Evolutionary conservation across 768 basidiomycete species (phyloP).

Genomic region (Tricholomella constricta): DNA sequence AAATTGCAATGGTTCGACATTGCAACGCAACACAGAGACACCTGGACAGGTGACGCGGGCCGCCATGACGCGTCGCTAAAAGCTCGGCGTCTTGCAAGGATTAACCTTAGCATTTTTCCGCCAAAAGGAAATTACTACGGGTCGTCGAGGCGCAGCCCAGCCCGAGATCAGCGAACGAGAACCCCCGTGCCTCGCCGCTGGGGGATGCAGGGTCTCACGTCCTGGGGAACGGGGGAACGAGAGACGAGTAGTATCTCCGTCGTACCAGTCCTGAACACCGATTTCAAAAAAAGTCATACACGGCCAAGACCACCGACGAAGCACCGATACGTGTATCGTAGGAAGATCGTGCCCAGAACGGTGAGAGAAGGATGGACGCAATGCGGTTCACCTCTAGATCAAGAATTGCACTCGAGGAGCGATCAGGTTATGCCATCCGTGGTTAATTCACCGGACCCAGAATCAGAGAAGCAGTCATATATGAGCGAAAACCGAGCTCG

Average conservation of each 20-base stretch:
- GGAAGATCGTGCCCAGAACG: slow-evolving; percentile 17
- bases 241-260: background rate
- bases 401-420: slow-evolving; percentile 8
- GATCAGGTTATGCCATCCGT: slow-evolving; percentile 1
- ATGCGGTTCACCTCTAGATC: slow-evolving; percentile 4
- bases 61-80: slow-evolving; percentile 12
- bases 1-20: background rate
- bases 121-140: slow-evolving; percentile 9
- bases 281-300: background rate
- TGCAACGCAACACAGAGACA: background rate
- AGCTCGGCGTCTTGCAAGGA: slow-evolving; percentile 9
- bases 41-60: slow-evolving; percentile 5
- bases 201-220: slow-evolving; percentile 8
- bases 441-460: slow-evolving; percentile 12
- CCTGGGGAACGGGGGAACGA: background rate
- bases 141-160: background rate
- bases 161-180: slow-evolving; percentile 3
- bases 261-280: background rate
- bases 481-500: slow-evolving; percentile 3
- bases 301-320: slow-evolving; percentile 11
- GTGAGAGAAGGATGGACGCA: background rate
- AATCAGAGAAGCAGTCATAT: slow-evolving; percentile 1
- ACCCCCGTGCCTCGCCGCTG: background rate
- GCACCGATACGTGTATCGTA: slow-evolving; percentile 12
- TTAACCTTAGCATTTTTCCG: slow-evolving; percentile 6